Conservation (phyloP, 208 protist genomes). For the Crithidia sp. region DNA sequence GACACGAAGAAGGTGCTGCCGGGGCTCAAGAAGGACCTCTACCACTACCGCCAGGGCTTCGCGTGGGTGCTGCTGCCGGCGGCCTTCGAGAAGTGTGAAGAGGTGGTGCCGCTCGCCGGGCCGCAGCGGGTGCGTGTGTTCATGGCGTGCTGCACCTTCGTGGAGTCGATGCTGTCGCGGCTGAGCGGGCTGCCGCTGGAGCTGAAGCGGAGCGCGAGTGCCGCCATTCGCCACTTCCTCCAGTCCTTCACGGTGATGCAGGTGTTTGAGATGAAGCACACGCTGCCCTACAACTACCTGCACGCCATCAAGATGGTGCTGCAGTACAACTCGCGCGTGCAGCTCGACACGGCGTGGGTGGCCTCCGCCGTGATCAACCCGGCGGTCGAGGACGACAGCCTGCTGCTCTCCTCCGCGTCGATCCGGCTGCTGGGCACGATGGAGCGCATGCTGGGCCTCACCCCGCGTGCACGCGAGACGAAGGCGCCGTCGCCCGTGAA, state of each 20-base stretch:
- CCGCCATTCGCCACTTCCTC: conserved; percentile 63
- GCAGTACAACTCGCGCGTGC: conserved; percentile 86
- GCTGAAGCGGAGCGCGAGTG: conserved; percentile 52
- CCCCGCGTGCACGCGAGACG: conserved; percentile 73
- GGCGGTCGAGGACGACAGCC: conserved; percentile 71
- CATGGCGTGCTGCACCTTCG: conserved; percentile 70
- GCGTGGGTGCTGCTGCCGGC: conserved; percentile 81
- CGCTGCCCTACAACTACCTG: conserved; percentile 80
- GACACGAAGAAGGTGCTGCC: conserved; percentile 75
- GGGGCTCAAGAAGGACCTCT: conserved; percentile 81
- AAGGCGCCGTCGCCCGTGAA: conserved; percentile 81
- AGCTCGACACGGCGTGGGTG: conserved; percentile 74
- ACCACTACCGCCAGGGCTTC: conserved; percentile 89
- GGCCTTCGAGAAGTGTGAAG: conserved; percentile 76
- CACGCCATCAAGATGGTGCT: conserved; percentile 83
- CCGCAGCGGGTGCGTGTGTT: conserved; percentile 82
- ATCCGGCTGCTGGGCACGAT: conserved; percentile 68
- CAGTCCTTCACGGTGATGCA: conserved; percentile 60
- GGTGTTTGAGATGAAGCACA: conserved; percentile 88
- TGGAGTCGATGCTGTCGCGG: conserved; percentile 79
- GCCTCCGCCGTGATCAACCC: conserved; percentile 44
- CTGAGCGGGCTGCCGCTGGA: conserved; percentile 67
- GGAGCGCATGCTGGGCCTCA: conserved; percentile 71
- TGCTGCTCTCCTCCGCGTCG: conserved; percentile 75
- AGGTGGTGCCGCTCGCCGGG: conserved; percentile 60